Conservation (phyloP, 352 stramenopile genomes). For the Phytopythium kandeliae region DNA sequence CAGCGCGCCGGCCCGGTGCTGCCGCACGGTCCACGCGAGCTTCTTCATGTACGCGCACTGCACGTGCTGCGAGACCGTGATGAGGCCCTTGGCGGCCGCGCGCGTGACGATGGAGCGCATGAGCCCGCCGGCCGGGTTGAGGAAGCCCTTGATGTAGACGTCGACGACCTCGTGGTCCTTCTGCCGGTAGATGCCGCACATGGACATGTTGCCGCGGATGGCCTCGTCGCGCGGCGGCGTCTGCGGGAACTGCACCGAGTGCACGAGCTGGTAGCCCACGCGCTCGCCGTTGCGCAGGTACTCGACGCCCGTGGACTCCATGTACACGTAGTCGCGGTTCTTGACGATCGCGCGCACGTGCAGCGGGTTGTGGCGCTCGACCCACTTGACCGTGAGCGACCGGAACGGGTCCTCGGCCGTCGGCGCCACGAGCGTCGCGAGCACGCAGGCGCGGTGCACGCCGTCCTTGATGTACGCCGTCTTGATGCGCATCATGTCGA, state of each 20-base stretch:
- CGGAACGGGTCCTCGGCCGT: slow-evolving; percentile 21
- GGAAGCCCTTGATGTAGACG: slow-evolving; percentile 18
- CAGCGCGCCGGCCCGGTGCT: slow-evolving; percentile 8
- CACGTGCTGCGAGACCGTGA: slow-evolving; percentile 18
- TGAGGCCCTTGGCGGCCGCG: slow-evolving; percentile 17
- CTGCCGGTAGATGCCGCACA: slow-evolving; percentile 32
- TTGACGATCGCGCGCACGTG: slow-evolving; percentile 15
- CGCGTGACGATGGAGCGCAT: slow-evolving; percentile 13
- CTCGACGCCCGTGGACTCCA: slow-evolving; percentile 38
- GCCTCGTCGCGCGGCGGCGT: slow-evolving; percentile 6
- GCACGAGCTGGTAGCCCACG: slow-evolving; percentile 43
- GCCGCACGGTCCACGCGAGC: slow-evolving; percentile 19
- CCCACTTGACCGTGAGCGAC: slow-evolving; percentile 30
- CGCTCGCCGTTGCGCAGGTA: slow-evolving; percentile 28
- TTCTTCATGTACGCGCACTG: slow-evolving; percentile 30
- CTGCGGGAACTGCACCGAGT: slow-evolving; percentile 35
- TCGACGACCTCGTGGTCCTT: slow-evolving; percentile 29
- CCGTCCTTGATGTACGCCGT: slow-evolving; percentile 26
- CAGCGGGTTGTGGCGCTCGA: slow-evolving; percentile 21
- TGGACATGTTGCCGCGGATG: slow-evolving; percentile 41
- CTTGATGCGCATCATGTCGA: slow-evolving; percentile 31
- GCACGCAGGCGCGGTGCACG: slow-evolving; percentile 17
- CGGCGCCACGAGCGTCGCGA: slow-evolving; percentile 23
- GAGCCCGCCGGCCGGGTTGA: slow-evolving; percentile 11
- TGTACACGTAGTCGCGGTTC: slow-evolving; percentile 47